Percentiles rank a stretch among this genome's conserved stretches.
Evolutionary conservation across 768 basidiomycete species (phyloP).

Genomic region (Lentinula edodes): DNA sequence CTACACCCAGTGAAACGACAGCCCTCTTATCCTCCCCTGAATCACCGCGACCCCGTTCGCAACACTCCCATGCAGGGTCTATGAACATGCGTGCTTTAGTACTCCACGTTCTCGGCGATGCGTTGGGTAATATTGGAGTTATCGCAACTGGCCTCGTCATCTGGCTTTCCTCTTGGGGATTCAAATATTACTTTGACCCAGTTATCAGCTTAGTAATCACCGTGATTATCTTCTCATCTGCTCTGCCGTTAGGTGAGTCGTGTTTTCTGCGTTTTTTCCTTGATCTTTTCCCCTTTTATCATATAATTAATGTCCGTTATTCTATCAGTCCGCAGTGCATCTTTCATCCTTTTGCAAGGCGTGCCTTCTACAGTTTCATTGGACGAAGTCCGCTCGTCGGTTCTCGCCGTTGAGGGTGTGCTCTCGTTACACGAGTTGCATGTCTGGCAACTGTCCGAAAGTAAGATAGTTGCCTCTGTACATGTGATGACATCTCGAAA

Average conservation of each 20-base stretch:
- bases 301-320: constrained; percentile 1
- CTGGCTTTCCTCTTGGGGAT: constrained; percentile 81
- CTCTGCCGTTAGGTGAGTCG: constrained; percentile 76
- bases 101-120: constrained; percentile 93
- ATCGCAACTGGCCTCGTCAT: constrained; percentile 93
- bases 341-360: constrained; percentile 92
- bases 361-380: constrained; percentile 87
- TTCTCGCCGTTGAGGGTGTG: constrained; percentile 80
- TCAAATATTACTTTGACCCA: constrained; percentile 91
- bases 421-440: constrained; percentile 89
- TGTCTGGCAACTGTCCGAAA: constrained; percentile 96
- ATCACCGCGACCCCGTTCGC: constrained; percentile 13
- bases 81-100: constrained; percentile 99
- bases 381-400: constrained; percentile 81
- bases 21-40: constrained; percentile 26
- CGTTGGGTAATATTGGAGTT: constrained; percentile 96
- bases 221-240: constrained; percentile 92
- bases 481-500: constrained; percentile 83
- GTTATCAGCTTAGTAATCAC: constrained; percentile 92
- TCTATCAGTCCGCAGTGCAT: constrained; percentile 72
- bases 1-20: constrained; percentile 31
- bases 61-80: constrained; percentile 53
- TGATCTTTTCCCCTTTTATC: neutral
- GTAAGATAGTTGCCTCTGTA: constrained; percentile 91
- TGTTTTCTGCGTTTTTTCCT: neutral